Evolutionary conservation across 495 filamentous ascomycete species (phyloP).

Genomic region (Durotheca rogersii): DNA sequence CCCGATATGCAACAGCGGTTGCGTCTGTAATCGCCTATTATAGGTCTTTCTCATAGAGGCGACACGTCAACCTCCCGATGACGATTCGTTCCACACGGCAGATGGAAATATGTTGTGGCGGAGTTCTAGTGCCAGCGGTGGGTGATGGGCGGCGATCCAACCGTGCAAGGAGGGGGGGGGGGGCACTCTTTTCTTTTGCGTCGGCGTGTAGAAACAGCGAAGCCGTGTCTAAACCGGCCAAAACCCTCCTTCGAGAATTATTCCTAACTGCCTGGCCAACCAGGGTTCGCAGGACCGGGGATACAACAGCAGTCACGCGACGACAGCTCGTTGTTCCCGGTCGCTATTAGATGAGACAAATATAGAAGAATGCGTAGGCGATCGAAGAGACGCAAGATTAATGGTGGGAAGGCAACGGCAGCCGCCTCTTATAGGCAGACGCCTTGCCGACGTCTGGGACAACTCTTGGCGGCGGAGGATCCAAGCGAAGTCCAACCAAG

Average conservation of each 20-base stretch:
- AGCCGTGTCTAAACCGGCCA: constrained; percentile 18
- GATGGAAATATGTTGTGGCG: constrained; percentile 14
- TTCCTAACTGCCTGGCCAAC: constrained; percentile 7
- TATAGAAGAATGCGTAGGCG: constrained; percentile 20
- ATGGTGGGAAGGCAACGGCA: constrained; percentile 17
- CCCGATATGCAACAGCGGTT: neutral
- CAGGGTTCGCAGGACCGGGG: constrained; percentile 11
- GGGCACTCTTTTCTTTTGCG: constrained; percentile 44
- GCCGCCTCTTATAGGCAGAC: constrained; percentile 7
- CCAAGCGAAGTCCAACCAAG: constrained; percentile 3
- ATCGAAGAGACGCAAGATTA: neutral
- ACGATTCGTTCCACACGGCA: constrained; percentile 1
- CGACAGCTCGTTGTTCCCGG: neutral
- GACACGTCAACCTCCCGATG: constrained; percentile 19
- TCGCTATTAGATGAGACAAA: constrained; percentile 16
- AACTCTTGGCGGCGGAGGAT: constrained; percentile 24
- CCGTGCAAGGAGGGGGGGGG: neutral
- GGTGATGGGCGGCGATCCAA: neutral
- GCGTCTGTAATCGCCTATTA: neutral
- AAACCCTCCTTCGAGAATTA: constrained; percentile 12
- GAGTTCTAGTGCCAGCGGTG: neutral
- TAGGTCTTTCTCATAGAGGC: neutral
- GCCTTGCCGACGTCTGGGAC: constrained; percentile 19
- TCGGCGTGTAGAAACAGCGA: constrained; percentile 6
- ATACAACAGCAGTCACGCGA: constrained; percentile 21